Percentiles rank a stretch among this genome's conserved stretches.
Conservation (phyloP, 345 rosid genomes). For the Eutrema japonicum region DNA sequence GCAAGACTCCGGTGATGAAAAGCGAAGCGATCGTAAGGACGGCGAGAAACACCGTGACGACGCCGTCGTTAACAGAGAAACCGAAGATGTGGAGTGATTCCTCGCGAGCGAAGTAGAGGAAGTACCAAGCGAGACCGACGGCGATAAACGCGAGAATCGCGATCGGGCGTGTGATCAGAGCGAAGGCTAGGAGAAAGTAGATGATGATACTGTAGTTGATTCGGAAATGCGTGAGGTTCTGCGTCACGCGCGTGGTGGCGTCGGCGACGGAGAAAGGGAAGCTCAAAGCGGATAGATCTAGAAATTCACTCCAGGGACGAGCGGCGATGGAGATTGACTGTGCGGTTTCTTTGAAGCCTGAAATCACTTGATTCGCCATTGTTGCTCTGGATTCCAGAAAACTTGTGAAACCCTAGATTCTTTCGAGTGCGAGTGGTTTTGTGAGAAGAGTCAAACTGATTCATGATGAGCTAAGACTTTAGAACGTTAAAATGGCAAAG, state of each 20-base stretch:
- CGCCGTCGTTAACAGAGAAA: constrained; percentile 45
- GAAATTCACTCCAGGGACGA: constrained; percentile 56
- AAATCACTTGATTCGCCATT: too few relatives aligned
- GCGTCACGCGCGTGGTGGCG: constrained; percentile 58
- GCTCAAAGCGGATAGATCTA: constrained; percentile 51
- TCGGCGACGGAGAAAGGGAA: constrained; percentile 55
- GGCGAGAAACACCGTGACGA: constrained; percentile 45
- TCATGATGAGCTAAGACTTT: not conserved
- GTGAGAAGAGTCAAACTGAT: not conserved
- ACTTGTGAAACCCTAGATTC: constrained; percentile 21
- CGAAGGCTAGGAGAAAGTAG: constrained; percentile 47
- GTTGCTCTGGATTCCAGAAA: not conserved
- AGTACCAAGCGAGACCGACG: constrained; percentile 52
- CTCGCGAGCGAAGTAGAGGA: constrained; percentile 59
- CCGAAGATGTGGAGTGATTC: constrained; percentile 45
- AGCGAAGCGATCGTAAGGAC: constrained; percentile 43
- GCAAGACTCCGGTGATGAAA: constrained; percentile 51
- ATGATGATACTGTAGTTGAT: constrained; percentile 53
- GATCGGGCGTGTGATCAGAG: constrained; percentile 55
- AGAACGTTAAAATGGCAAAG: not conserved
- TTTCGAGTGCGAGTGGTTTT: not conserved
- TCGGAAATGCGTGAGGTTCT: constrained; percentile 60
- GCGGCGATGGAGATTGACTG: constrained; percentile 45
- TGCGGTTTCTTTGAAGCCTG: constrained; percentile 34
- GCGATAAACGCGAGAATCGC: constrained; percentile 49